Percentiles rank a stretch among this genome's conserved stretches.
Conservation (phyloP, 2,329 filamentous ascomycete species). For the Aaosphaeria arxii region DNA sequence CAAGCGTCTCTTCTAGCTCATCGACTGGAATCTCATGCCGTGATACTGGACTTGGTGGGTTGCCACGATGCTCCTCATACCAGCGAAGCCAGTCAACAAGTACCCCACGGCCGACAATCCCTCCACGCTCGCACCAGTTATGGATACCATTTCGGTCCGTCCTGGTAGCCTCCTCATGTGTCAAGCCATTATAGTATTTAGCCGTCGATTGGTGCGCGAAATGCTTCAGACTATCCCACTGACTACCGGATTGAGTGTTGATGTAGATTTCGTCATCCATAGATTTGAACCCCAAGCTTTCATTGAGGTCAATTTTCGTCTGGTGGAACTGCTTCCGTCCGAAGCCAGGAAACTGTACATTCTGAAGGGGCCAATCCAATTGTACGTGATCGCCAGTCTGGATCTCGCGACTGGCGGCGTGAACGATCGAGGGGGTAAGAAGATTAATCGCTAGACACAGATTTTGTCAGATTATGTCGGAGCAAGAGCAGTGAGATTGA, state of each 20-base stretch:
- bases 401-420: constrained; percentile 51
- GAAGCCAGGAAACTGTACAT: constrained; percentile 55
- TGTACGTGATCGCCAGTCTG: constrained; percentile 51
- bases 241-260: constrained; percentile 31
- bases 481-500: neutral
- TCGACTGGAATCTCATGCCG: constrained; percentile 29
- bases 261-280: constrained; percentile 32
- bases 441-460: constrained; percentile 23
- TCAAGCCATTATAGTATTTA: constrained; percentile 29
- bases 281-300: constrained; percentile 16
- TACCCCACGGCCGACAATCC: constrained; percentile 33
- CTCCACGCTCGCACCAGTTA: constrained; percentile 35
- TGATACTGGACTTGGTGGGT: constrained; percentile 21
- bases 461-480: neutral
- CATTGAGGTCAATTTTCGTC: constrained; percentile 47
- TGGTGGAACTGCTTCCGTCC: constrained; percentile 51
- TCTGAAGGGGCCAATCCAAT: constrained; percentile 55
- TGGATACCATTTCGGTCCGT: constrained; percentile 30
- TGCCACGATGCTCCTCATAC: constrained; percentile 29
- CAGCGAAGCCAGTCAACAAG: constrained; percentile 31
- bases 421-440: constrained; percentile 53
- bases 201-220: constrained; percentile 29
- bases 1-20: constrained; percentile 26
- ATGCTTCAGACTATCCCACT: constrained; percentile 37
- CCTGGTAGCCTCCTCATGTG: constrained; percentile 21